phyloP scores from a whole-genome alignment of 2,329 filamentous ascomycete species.

The Ophiostoma sp. region DNA sequence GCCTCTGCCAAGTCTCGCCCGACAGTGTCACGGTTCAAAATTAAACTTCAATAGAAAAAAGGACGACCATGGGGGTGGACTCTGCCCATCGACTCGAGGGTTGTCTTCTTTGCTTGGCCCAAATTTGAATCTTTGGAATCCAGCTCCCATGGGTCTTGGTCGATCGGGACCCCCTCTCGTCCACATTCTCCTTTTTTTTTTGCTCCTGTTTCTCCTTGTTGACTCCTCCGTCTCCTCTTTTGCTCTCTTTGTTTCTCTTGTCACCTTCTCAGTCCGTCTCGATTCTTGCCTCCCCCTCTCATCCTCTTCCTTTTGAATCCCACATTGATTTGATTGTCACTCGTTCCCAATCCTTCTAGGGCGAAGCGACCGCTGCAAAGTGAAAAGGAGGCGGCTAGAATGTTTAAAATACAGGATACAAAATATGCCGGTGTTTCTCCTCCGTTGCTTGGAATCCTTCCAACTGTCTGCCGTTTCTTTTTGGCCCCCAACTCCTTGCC shows the following conservation, averaged over 20 bases:
- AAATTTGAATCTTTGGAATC: background rate
- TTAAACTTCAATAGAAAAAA: background rate
- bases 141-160: background rate
- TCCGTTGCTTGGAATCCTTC: background rate
- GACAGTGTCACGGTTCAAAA: background rate
- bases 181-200: background rate
- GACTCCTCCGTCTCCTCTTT: background rate
- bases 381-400: background rate
- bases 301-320: background rate
- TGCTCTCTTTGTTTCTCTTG: background rate
- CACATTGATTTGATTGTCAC: background rate
- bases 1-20: slow-evolving; percentile 7
- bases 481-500: background rate
- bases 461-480: background rate
- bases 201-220: background rate
- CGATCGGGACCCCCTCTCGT: background rate
- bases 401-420: background rate
- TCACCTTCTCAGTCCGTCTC: background rate
- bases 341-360: background rate
- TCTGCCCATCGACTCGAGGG: background rate
- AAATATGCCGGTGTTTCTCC: background rate
- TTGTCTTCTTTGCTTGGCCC: background rate
- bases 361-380: background rate
- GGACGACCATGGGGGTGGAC: background rate
- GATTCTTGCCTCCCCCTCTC: background rate